A percentile compares a stretch with the other conserved stretches of the same genome.
These are phyloP conservation scores for Ceratobasidium sp. DNA, from an alignment of 1,284 basidiomycete species.

Conservation along the genomic window DNA sequence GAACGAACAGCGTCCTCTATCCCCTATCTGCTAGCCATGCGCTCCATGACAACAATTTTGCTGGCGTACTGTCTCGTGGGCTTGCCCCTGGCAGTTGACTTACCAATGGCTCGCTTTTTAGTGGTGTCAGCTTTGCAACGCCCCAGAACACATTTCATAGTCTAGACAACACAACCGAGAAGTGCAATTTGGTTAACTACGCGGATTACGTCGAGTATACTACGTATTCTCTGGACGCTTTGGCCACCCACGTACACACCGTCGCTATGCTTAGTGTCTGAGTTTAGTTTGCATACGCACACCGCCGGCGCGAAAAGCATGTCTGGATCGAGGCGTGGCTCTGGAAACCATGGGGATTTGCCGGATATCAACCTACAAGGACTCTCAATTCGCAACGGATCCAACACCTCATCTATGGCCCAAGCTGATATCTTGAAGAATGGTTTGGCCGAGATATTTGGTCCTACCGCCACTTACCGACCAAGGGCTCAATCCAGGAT, in stretches of 20 bases:
- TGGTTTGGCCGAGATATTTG: slow-evolving; percentile 21
- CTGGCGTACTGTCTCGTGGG: slow-evolving; percentile 25
- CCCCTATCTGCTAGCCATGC: not conserved
- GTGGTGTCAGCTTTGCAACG: slow-evolving; percentile 43
- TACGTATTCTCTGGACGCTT: no score
- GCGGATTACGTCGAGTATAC: slow-evolving; percentile 58
- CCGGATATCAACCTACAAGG: slow-evolving; percentile 37
- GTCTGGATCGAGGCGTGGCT: slow-evolving; percentile 82
- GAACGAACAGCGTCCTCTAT: slow-evolving; percentile 56
- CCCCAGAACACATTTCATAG: slow-evolving; percentile 33
- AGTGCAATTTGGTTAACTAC: slow-evolving; percentile 86
- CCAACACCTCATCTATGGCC: not conserved
- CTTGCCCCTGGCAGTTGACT: slow-evolving; percentile 40
- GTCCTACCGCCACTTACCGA: slow-evolving; percentile 14
- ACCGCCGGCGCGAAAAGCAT: slow-evolving; percentile 84
- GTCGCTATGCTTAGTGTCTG: slow-evolving; percentile 13
- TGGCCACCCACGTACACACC: slow-evolving; percentile 1
- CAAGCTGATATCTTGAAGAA: slow-evolving; percentile 39
- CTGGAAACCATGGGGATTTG: slow-evolving; percentile 46
- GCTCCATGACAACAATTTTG: slow-evolving; percentile 31
- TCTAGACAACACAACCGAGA: slow-evolving; percentile 54
- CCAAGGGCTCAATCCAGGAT: slow-evolving; percentile 63
- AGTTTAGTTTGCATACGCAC: slow-evolving; percentile 57
- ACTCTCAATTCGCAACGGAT: slow-evolving; percentile 37
- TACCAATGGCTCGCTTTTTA: slow-evolving; percentile 37